A percentile compares a stretch with the other conserved stretches of the same genome.
Conservation (phyloP, 2,329 filamentous ascomycete genomes). For the Lachnellula occidentalis region DNA sequence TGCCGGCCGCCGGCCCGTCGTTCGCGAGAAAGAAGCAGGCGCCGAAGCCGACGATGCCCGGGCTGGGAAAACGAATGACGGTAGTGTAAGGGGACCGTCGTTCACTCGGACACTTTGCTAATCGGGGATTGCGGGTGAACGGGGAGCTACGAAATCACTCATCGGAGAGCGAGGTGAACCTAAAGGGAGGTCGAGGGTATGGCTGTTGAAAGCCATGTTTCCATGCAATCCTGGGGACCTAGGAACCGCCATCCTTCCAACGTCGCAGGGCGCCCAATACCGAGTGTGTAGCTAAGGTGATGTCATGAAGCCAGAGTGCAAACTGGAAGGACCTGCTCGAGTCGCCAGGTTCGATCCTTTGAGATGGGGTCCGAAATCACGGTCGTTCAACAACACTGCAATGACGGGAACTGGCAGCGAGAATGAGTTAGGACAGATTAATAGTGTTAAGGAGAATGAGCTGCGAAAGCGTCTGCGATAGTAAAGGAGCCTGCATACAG, state of each 20-base stretch:
- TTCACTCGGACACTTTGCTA: constrained; percentile 9
- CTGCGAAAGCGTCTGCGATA: neutral
- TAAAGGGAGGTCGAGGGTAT: neutral
- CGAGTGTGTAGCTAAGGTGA: neutral
- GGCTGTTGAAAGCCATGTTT: neutral
- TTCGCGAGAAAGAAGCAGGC: constrained; percentile 43
- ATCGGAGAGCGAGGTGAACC: constrained; percentile 1
- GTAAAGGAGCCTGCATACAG: no score
- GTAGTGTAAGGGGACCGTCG: constrained; percentile 49
- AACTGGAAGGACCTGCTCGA: neutral
- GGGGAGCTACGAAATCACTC: neutral
- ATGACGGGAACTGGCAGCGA: neutral
- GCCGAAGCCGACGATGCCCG: constrained; percentile 41
- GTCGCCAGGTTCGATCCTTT: neutral
- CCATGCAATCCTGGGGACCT: neutral
- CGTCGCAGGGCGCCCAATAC: neutral
- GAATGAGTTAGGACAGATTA: neutral
- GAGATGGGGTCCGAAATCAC: neutral
- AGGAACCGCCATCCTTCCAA: neutral
- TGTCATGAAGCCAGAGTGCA: neutral
- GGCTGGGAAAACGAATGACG: constrained; percentile 59
- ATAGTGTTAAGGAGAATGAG: neutral
- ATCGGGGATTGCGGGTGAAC: constrained; percentile 2
- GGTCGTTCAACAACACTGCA: neutral
- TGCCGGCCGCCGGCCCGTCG: constrained; percentile 45